Base-by-base conservation (phyloP, 345 rosid genomes). In the Alliaria petiolata region DNA sequence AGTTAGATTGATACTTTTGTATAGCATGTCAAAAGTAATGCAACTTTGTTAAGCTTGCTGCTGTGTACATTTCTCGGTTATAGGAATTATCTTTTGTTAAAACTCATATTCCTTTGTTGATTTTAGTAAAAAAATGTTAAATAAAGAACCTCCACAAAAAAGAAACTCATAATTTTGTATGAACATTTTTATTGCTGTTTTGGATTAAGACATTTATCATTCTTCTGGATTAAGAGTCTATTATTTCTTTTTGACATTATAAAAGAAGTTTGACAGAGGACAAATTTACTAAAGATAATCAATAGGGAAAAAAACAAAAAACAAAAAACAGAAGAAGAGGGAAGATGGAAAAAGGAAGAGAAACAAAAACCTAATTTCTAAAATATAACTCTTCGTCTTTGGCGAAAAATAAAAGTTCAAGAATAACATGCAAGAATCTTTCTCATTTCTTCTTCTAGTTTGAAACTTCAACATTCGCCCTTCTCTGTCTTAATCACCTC, bases 401-500 rank as follows among this genome's bases (percentile, higher is more conserved):
- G 39, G 44, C 4, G 39, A 26, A 46, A n/a, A 8, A 47, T 36
- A 58, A 58, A 36, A 16, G 52, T 39, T 70, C 6, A 26, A 31
- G 54, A 17, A 15, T 65, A 49, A 49, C 43, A 50, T 50, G 44
- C 64, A 72, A 72, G 56, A 52, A 64, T 73, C 66, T 56, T 72
- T 64, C 39, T 25, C 50, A 35, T 13, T 13, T 44, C 39, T 55
- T 72, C 47, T 67, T 33, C 17, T 8, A 44, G 31, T 25, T 43
- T 53, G 31, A 43, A 33, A 54, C 46, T 53, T 44, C 42, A 65
- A 13, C 14, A 54, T 17, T 25, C 6, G 11, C 44, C 34, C 22
- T 30, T 17, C 61, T 72, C 12, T 56, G 35, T 56, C 44, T 60
- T 61, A 56, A 31, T 28, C 35, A 45, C 39, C 15, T 51, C 62